Evolutionary conservation across 2,329 filamentous ascomycete species (phyloP), one percentile per base, ranked within the genome.

Genomic region (Colletotrichum truncatum): DNA sequence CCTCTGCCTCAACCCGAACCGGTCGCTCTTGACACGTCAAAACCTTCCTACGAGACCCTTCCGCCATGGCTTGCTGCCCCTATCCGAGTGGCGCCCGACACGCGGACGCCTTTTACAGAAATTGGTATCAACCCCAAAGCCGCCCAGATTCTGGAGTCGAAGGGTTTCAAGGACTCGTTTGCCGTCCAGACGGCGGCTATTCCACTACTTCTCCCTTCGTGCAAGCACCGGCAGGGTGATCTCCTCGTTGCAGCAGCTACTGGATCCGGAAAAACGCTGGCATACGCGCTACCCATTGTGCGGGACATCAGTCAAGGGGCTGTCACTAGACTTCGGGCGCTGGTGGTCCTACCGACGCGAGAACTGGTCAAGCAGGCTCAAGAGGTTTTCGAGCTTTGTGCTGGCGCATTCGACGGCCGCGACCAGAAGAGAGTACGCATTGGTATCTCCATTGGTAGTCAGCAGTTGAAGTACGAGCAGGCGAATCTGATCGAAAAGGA

Each of bases 201-300:
- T 25, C 94, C 95, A 1, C 83, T 97, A 39, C 84, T 99, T 5
- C 82, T 97, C 4, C 89, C 88, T 21, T 87, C 85, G 0, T 84
- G 86, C 41, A 82, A 85, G 60, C 81, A 86, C 34, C 85, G 89
- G 34, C 80, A 86, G 2, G 92, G 93, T 5, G 96, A 99, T 75
- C 78, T 99, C 4, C 91, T 97, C 45, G 90, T 99, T 3, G 96
- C 94, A 7, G 96, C 97, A 0, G 92, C 95, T 1, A 99, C 96
- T 0, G 96, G 96, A 8, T 98, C 96, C 1, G 96, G 96, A 61
- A 99, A 99, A 76, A 99, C 96, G 0, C 78, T 99, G 14, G 92
- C 95, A 0, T 99, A 99, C 73, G 88, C 95, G 1, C 81, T 99
- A 3, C 96, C 96, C 0, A 89, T 99, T 64, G 86, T 97, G 4